Conservation (phyloP, 2,329 filamentous ascomycete genomes). For the Alternaria consortialis region DNA sequence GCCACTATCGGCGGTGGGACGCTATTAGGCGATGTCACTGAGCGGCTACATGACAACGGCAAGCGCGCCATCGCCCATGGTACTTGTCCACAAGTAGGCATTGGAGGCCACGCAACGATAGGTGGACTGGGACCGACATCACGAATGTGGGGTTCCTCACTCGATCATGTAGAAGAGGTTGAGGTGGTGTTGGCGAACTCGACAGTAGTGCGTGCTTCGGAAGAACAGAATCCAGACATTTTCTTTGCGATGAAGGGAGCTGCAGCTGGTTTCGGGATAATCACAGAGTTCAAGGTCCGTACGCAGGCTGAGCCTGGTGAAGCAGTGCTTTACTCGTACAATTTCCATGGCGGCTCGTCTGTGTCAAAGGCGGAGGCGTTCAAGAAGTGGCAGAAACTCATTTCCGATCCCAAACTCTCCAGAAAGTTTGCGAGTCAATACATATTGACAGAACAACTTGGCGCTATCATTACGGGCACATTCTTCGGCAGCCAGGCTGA, state of each 20-base stretch:
- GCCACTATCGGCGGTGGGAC: constrained; percentile 61
- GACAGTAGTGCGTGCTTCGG: constrained; percentile 50
- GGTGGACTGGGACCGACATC: constrained; percentile 47
- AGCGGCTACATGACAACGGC: constrained; percentile 46
- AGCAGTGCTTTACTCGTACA: constrained; percentile 47
- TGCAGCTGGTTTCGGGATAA: constrained; percentile 54
- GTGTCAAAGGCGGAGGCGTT: constrained; percentile 40
- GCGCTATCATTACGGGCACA: constrained; percentile 44
- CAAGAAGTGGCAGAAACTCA: constrained; percentile 49
- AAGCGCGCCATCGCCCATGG: constrained; percentile 60
- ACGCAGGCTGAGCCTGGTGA: constrained; percentile 46
- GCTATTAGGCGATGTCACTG: constrained; percentile 54
- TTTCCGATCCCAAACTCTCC: constrained; percentile 41
- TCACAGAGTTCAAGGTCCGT: constrained; percentile 52
- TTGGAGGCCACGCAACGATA: constrained; percentile 50
- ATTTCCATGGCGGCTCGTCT: constrained; percentile 35
- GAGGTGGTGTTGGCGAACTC: constrained; percentile 54
- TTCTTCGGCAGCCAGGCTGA: constrained; percentile 46
- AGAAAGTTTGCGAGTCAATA: constrained; percentile 48
- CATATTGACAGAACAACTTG: constrained; percentile 41
- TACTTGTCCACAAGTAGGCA: constrained; percentile 49
- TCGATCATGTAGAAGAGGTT: constrained; percentile 48
- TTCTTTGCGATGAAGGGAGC: constrained; percentile 56
- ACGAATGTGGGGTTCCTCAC: constrained; percentile 45
- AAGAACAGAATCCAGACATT: constrained; percentile 49